A percentile compares a stretch with the other conserved stretches of the same genome.
These are phyloP conservation scores for Colletotrichum spaethianum DNA, from an alignment of 2,329 filamentous ascomycete genomes.

Conservation along the genomic window DNA sequence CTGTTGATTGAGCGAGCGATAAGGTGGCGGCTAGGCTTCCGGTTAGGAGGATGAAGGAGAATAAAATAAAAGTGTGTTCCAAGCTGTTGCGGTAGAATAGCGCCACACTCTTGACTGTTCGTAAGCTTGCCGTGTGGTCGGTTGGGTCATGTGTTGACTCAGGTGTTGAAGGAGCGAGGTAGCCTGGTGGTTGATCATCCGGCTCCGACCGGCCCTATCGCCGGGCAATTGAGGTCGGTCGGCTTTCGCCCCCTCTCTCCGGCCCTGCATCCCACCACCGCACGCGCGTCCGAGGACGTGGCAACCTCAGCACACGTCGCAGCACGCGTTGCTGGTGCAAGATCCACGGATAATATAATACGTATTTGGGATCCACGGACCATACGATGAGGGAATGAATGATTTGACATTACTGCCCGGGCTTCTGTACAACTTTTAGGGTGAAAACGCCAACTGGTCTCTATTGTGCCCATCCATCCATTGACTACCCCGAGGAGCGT, in stretches of 20 bases:
- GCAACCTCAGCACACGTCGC: constrained; percentile 1
- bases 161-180: constrained; percentile 13
- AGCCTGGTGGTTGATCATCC: constrained; percentile 6
- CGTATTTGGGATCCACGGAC: not conserved
- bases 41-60: not conserved
- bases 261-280: not conserved
- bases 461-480: constrained; percentile 38
- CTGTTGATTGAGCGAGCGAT: not conserved
- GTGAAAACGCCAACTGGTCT: constrained; percentile 36
- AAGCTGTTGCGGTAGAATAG: too few relatives aligned
- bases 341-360: not conserved
- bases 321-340: constrained; percentile 1
- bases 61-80: not conserved
- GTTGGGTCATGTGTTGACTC: constrained; percentile 15
- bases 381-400: not conserved
- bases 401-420: constrained; percentile 24
- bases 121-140: constrained; percentile 12
- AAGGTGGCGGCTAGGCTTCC: not conserved
- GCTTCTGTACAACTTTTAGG: constrained; percentile 24
- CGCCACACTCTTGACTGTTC: not conserved
- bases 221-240: constrained; percentile 21
- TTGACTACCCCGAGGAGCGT: constrained; percentile 23
- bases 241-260: not conserved
- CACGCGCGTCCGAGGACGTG: not conserved
- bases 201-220: not conserved